A percentile compares a stretch with the other conserved stretches of the same genome.
phyloP scores from a whole-genome alignment of 2,329 filamentous ascomycete species.

The Corniculantispora saksenae region DNA sequence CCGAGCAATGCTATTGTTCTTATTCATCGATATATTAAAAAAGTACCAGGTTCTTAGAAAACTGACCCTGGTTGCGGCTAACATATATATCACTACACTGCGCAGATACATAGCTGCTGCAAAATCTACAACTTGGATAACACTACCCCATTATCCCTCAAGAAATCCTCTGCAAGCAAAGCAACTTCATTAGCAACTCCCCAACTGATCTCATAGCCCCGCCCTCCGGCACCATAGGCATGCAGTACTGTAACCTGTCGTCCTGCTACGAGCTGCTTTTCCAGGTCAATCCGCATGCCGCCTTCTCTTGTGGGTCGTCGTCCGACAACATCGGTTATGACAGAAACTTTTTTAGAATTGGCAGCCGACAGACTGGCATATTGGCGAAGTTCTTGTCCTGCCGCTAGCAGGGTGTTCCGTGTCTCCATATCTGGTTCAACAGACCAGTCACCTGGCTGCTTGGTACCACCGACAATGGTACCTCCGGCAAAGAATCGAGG shows the following conservation, averaged over 20 bases:
- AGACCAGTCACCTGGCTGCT: slow-evolving; percentile 58
- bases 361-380: slow-evolving; percentile 24
- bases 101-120: no score
- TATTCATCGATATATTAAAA: no score
- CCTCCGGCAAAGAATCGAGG: slow-evolving; percentile 62
- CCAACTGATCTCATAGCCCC: slow-evolving; percentile 64
- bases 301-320: slow-evolving; percentile 46
- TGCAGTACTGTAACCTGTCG: slow-evolving; percentile 39
- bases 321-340: slow-evolving; percentile 46
- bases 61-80: no score
- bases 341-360: slow-evolving; percentile 30
- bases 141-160: background rate
- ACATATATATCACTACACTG: no score
- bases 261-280: background rate
- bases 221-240: slow-evolving; percentile 61
- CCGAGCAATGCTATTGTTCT: no score
- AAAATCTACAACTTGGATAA: background rate
- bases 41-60: no score
- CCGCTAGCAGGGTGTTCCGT: slow-evolving; percentile 47
- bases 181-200: slow-evolving; percentile 56
- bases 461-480: slow-evolving; percentile 66
- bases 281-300: slow-evolving; percentile 36
- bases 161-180: slow-evolving; percentile 12
- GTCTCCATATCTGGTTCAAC: slow-evolving; percentile 47
- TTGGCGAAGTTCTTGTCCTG: slow-evolving; percentile 32